Conservation (phyloP, 805 yeast species). For the Sugiyamaella smithiae region DNA sequence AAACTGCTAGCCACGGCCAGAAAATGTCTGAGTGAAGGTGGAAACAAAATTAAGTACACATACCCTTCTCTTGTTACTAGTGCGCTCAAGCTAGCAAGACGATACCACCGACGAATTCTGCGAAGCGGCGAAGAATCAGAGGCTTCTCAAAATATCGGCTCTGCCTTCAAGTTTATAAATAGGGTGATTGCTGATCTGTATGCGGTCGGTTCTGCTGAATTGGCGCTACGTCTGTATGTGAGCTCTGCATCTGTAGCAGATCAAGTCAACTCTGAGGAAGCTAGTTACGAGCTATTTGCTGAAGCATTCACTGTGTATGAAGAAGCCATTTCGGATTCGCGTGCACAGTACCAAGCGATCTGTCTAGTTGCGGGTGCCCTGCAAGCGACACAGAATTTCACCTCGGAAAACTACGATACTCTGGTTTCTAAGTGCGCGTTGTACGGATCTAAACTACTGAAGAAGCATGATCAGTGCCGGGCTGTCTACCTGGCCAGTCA, state of each 20-base stretch:
- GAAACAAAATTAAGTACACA: conserved; percentile 54
- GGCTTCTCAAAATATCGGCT: conserved; percentile 35
- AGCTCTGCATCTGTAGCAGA: conserved; percentile 77
- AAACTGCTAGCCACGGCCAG: conserved; percentile 46
- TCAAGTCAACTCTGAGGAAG: conserved; percentile 64
- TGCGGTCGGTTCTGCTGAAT: conserved; percentile 37
- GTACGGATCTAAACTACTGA: conserved; percentile 82
- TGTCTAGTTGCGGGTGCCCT: conserved; percentile 49
- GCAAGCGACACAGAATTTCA: conserved; percentile 51
- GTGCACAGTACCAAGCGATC: conserved; percentile 52
- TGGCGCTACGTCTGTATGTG: conserved; percentile 47
- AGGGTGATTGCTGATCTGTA: conserved; percentile 64
- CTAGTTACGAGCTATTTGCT: conserved; percentile 82
- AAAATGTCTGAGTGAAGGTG: conserved; percentile 53
- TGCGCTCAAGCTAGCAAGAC: conserved; percentile 58
- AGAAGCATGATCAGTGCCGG: conserved; percentile 93
- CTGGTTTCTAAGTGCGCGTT: conserved; percentile 81
- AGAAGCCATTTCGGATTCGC: conserved; percentile 52
- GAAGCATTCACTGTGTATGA: conserved; percentile 87
- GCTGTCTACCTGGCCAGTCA: conserved; percentile 86
- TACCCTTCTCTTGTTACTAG: conserved; percentile 72
- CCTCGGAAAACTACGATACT: conserved; percentile 70
- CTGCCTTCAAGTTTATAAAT: conserved; percentile 71
- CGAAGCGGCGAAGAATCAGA: conserved; percentile 16
- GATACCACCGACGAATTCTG: conserved; percentile 30